These are phyloP conservation scores for Epichloe coenophiala DNA, from an alignment of 2,329 filamentous ascomycete genomes.

Conservation along the genomic window DNA sequence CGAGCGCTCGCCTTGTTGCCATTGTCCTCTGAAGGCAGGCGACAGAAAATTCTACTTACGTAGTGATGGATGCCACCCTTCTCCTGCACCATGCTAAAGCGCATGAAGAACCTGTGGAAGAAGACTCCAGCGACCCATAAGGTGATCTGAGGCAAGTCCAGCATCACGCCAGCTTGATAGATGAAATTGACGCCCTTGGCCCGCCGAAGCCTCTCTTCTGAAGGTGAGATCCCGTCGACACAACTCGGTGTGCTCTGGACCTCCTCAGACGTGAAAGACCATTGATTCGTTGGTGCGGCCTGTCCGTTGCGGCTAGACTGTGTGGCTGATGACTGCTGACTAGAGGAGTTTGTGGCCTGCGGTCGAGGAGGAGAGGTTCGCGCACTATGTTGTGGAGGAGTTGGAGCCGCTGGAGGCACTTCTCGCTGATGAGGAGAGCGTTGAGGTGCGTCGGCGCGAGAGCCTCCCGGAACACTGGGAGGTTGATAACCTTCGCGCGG, in stretches of 20 bases:
- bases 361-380: conserved; percentile 41
- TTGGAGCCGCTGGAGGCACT: conserved; percentile 47
- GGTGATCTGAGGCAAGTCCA: conserved; percentile 85
- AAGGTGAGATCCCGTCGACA: conserved; percentile 62
- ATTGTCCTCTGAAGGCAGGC: neutral
- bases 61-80: conserved; percentile 80
- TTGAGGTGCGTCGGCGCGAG: conserved; percentile 29
- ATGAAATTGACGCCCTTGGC: conserved; percentile 96
- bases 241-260: conserved; percentile 72
- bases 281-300: conserved; percentile 45
- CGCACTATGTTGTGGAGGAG: conserved; percentile 42
- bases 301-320: conserved; percentile 25
- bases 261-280: conserved; percentile 80
- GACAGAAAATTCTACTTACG: conserved; percentile 35
- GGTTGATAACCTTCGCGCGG: conserved; percentile 44
- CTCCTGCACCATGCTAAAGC: conserved; percentile 63
- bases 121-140: conserved; percentile 86
- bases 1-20: neutral
- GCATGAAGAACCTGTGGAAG: conserved; percentile 94
- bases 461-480: conserved; percentile 28
- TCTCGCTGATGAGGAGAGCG: conserved; percentile 40
- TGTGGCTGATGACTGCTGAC: conserved; percentile 27
- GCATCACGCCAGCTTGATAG: conserved; percentile 79
- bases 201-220: conserved; percentile 66
- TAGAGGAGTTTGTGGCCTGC: conserved; percentile 28